Percentiles rank a stretch among this genome's conserved stretches.
Conservation (phyloP, 2,329 filamentous ascomycete genomes). For the Bertia moriformis region DNA sequence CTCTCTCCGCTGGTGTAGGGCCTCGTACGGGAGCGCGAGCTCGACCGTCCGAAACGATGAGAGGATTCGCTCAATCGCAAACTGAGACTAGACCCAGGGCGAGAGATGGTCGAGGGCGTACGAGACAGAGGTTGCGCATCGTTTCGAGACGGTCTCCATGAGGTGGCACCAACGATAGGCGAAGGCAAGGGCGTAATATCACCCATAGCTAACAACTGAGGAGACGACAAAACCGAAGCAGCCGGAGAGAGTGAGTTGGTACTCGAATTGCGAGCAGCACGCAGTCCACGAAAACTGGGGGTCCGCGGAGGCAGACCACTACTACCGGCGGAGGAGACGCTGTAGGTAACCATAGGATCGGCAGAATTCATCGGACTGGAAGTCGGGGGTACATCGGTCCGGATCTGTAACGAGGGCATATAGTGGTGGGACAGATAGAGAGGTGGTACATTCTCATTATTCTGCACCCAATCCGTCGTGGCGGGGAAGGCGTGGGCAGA, state of each 20-base stretch:
- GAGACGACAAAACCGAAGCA: constrained; percentile 28
- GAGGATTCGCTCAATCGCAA: neutral
- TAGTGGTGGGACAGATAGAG: no score
- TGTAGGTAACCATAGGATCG: neutral
- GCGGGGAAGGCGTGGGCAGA: no score
- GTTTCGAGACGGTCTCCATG: constrained; percentile 9
- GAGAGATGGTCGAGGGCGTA: neutral
- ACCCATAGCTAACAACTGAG: constrained; percentile 27
- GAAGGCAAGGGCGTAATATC: constrained; percentile 33
- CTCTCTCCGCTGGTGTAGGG: neutral
- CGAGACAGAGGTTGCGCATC: constrained; percentile 7
- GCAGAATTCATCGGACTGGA: neutral
- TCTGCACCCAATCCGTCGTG: no score
- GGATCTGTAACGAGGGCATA: neutral
- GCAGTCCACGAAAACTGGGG: neutral
- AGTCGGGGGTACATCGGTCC: neutral
- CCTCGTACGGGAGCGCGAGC: neutral
- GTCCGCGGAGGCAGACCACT: neutral
- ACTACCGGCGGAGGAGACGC: neutral
- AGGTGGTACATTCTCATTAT: no score
- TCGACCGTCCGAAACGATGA: neutral
- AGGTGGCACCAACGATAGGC: constrained; percentile 15
- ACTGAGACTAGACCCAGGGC: neutral
- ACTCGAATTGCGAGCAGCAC: no score
- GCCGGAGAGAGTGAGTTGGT: constrained; percentile 13